Evolutionary conservation across 108 stramenopile species (phyloP).

Genomic region (Asterionellopsis glacialis): DNA sequence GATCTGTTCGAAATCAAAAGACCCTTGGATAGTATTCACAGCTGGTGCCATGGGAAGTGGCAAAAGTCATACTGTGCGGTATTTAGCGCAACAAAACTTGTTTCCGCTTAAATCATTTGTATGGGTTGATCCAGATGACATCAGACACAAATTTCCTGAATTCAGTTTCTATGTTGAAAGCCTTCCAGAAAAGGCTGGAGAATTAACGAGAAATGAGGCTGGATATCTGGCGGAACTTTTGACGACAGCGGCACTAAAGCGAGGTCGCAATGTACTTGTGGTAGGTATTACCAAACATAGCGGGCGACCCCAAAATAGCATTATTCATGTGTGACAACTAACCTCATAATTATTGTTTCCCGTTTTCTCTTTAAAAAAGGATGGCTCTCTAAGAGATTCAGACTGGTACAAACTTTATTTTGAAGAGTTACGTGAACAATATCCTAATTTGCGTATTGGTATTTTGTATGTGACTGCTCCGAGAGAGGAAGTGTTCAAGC

Average conservation of each 20-base stretch:
- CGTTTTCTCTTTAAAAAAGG: no score
- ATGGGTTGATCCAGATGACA: conserved; percentile 67
- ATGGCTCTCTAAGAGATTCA: conserved; percentile 74
- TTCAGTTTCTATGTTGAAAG: conserved; percentile 37
- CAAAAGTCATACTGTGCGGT: conserved; percentile 60
- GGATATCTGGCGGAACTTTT: conserved; percentile 69
- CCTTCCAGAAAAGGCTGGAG: conserved; percentile 42
- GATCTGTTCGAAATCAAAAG: conserved; percentile 11
- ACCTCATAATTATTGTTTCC: no score
- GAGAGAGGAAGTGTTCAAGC: conserved; percentile 39
- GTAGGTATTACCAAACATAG: no score
- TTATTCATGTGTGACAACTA: no score
- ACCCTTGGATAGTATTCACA: conserved; percentile 62
- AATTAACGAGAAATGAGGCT: conserved; percentile 61
- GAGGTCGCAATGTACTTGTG: conserved; percentile 69
- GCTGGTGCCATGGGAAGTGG: conserved; percentile 88
- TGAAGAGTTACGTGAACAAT: conserved; percentile 31
- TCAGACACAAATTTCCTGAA: conserved; percentile 59
- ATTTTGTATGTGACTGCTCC: conserved; percentile 73
- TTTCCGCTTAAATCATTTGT: conserved; percentile 69
- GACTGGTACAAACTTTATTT: conserved; percentile 78
- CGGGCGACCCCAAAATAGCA: no score
- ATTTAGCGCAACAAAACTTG: conserved; percentile 30
- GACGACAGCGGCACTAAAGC: conserved; percentile 47
- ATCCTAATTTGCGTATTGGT: conserved; percentile 41